Percentiles rank a stretch among this genome's conserved stretches.
phyloP scores from a whole-genome alignment of 768 basidiomycete genomes.

The Mycena amicta region DNA sequence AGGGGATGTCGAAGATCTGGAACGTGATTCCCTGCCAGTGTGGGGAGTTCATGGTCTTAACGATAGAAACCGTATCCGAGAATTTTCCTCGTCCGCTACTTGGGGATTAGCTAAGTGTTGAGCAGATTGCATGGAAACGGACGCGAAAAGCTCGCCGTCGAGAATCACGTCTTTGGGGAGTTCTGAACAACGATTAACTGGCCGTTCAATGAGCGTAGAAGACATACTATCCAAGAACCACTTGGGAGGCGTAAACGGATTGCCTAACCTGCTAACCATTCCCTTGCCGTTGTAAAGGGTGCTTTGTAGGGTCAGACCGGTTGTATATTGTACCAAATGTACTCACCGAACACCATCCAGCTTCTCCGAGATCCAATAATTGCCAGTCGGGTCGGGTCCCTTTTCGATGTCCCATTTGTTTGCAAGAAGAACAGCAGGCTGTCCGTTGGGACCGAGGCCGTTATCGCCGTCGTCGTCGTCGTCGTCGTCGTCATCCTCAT shows the following conservation, averaged over 20 bases:
- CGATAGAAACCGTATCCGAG: conserved; percentile 59
- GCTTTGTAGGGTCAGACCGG: conserved; percentile 29
- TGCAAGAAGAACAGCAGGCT: conserved; percentile 53
- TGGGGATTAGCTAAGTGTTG: background rate
- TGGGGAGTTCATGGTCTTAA: conserved; percentile 58
- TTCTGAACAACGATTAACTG: conserved; percentile 32
- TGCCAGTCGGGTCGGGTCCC: conserved; percentile 55
- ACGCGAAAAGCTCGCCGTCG: conserved; percentile 57
- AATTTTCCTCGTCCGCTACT: conserved; percentile 54
- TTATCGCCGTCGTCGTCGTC: conserved; percentile 34
- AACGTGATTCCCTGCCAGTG: conserved; percentile 59
- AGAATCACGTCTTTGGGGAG: conserved; percentile 57
- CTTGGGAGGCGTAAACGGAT: conserved; percentile 57
- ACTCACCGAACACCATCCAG: conserved; percentile 62
- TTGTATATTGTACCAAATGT: background rate
- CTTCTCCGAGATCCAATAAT: conserved; percentile 69
- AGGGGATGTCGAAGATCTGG: conserved; percentile 64
- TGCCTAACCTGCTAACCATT: conserved; percentile 60
- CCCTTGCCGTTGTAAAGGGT: conserved; percentile 56
- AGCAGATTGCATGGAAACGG: background rate
- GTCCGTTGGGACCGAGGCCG: conserved; percentile 31
- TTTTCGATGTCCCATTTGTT: conserved; percentile 59
- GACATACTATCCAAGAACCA: conserved; percentile 59
- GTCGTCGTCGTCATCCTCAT: conserved; percentile 31
- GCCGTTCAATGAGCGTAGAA: background rate